Conservation (phyloP, 495 filamentous ascomycete genomes). For the Penicillium canariense region DNA sequence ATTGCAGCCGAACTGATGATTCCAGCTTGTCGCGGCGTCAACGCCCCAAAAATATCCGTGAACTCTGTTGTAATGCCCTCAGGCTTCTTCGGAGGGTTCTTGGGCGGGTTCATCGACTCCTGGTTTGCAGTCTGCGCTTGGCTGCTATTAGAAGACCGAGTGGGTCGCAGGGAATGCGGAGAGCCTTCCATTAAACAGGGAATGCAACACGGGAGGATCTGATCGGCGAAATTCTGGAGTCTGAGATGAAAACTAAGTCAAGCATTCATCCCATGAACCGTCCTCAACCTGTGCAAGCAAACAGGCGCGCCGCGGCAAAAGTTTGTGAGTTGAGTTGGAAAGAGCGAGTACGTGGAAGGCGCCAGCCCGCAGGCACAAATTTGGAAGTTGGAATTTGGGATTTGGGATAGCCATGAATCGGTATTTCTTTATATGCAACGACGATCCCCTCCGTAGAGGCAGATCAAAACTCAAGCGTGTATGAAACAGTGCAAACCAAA, state of each 20-base stretch:
- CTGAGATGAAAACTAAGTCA: neutral
- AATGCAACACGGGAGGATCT: neutral
- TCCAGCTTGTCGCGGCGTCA: conserved; percentile 67
- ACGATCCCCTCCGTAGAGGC: conserved; percentile 19
- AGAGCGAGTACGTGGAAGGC: neutral
- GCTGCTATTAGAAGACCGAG: conserved; percentile 6
- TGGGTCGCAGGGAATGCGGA: conserved; percentile 7
- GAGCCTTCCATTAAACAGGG: conserved; percentile 1
- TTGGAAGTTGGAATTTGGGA: neutral
- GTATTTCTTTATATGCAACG: conserved; percentile 34
- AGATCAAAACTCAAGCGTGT: conserved; percentile 12
- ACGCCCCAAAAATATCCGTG: conserved; percentile 51
- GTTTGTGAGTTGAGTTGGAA: neutral
- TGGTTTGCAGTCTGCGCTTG: neutral
- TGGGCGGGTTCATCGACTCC: neutral
- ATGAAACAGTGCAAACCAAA: conserved; percentile 16
- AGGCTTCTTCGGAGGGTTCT: neutral
- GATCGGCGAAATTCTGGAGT: too few species aligned
- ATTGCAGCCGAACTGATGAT: conserved; percentile 56
- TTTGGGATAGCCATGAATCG: neutral
- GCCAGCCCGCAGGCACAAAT: neutral
- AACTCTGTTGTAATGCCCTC: conserved; percentile 15
- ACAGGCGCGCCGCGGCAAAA: neutral
- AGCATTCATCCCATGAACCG: neutral
- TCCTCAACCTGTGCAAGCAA: neutral